A percentile compares a stretch with the other conserved stretches of the same genome.
phyloP scores from a whole-genome alignment of 1,139 yeast genomes.

The Saccharomyces hybrid region DNA sequence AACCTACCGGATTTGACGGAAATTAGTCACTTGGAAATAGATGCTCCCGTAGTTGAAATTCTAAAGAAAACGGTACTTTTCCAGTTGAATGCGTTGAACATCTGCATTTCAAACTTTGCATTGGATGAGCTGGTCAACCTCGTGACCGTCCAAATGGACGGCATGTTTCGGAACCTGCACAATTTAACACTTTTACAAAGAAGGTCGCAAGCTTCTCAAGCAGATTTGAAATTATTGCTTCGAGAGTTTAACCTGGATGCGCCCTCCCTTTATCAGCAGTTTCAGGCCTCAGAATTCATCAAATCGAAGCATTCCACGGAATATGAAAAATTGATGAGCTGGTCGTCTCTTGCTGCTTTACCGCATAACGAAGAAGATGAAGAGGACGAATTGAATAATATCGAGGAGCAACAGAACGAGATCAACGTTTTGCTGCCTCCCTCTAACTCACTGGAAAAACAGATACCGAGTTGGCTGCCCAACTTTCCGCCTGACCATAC shows the following conservation, averaged over 20 bases:
- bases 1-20: constrained; percentile 4
- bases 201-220: constrained; percentile 49
- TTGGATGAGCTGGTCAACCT: constrained; percentile 42
- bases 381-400: not conserved
- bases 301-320: not conserved
- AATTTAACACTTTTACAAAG: constrained; percentile 62
- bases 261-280: constrained; percentile 39
- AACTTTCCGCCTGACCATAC: constrained; percentile 91
- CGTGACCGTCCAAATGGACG: constrained; percentile 45
- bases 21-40: constrained; percentile 6
- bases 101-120: constrained; percentile 36
- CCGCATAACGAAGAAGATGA: not conserved
- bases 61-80: constrained; percentile 30
- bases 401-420: constrained; percentile 10
- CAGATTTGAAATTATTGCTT: constrained; percentile 49
- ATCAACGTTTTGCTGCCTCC: constrained; percentile 40
- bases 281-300: not conserved
- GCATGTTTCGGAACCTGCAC: constrained; percentile 42
- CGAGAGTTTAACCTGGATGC: constrained; percentile 40
- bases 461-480: constrained; percentile 73
- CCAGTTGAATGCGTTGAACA: constrained; percentile 37
- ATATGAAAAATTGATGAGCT: not conserved
- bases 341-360: not conserved
- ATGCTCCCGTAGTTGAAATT: constrained; percentile 16
- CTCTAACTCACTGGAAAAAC: constrained; percentile 41